phyloP scores from a whole-genome alignment of 2,329 filamentous ascomycete species.

The Fusarium lyarnte region DNA sequence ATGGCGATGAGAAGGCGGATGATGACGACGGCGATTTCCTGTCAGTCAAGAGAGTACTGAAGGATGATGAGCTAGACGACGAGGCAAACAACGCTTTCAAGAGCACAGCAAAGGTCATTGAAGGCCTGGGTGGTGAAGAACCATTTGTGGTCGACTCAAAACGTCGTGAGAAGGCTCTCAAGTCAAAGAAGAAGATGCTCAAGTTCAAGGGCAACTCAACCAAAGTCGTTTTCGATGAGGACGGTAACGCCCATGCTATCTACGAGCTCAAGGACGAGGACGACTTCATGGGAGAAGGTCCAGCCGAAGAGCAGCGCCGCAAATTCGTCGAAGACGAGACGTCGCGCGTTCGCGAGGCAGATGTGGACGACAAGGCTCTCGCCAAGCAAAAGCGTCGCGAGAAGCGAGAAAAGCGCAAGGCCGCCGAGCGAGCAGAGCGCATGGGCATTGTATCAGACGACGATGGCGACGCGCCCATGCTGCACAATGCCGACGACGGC shows the following conservation, averaged over 20 bases:
- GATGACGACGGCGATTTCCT: slow-evolving; percentile 81
- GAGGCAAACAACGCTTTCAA: slow-evolving; percentile 57
- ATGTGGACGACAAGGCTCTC: slow-evolving; percentile 83
- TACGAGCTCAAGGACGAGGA: slow-evolving; percentile 91
- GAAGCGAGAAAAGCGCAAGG: slow-evolving; percentile 79
- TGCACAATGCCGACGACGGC: slow-evolving; percentile 46
- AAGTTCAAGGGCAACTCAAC: slow-evolving; percentile 88
- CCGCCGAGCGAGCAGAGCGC: slow-evolving; percentile 62
- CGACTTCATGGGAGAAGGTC: slow-evolving; percentile 78
- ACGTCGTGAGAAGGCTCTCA: slow-evolving; percentile 92
- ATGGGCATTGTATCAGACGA: slow-evolving; percentile 41
- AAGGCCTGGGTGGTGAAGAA: slow-evolving; percentile 74
- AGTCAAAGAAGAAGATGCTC: slow-evolving; percentile 92
- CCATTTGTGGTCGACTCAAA: slow-evolving; percentile 91
- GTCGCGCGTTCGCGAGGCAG: slow-evolving; percentile 75
- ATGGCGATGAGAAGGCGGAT: slow-evolving; percentile 60
- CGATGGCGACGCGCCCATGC: slow-evolving; percentile 45
- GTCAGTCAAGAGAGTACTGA: slow-evolving; percentile 86
- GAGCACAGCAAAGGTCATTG: slow-evolving; percentile 66
- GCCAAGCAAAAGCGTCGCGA: slow-evolving; percentile 81
- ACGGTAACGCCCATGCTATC: slow-evolving; percentile 83
- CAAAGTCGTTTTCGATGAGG: slow-evolving; percentile 91
- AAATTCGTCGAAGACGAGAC: slow-evolving; percentile 82
- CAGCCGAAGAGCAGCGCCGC: slow-evolving; percentile 78
- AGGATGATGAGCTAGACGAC: slow-evolving; percentile 70